phyloP scores from a whole-genome alignment of 257 asterid species.

The Scutellaria galericulata region DNA sequence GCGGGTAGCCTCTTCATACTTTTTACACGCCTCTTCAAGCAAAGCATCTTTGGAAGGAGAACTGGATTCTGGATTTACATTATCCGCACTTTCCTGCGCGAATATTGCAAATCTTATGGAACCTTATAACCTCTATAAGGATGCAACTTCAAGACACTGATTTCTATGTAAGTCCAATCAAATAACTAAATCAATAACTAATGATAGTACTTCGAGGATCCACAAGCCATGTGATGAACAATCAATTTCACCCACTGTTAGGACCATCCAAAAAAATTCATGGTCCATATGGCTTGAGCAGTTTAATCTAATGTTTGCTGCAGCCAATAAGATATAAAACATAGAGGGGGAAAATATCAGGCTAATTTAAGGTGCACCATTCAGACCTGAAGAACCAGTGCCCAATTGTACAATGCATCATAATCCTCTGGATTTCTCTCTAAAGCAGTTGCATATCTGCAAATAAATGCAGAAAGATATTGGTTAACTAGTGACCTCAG shows the following conservation, averaged over 20 bases:
- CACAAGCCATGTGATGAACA: slow-evolving; percentile 14
- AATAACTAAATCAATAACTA: slow-evolving; percentile 24
- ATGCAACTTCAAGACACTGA: slow-evolving; percentile 30
- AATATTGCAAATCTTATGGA: slow-evolving; percentile 30
- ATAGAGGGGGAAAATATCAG: slow-evolving; percentile 19
- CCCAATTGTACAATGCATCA: slow-evolving; percentile 99
- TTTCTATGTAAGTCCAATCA: slow-evolving; percentile 5
- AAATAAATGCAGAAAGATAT: slow-evolving; percentile 34
- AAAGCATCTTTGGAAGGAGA: slow-evolving; percentile 93
- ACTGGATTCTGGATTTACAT: slow-evolving; percentile 78
- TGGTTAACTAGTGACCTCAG: slow-evolving; percentile 29
- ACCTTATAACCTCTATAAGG: slow-evolving; percentile 17
- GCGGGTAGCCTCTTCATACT: slow-evolving; percentile 94
- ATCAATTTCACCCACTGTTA: slow-evolving; percentile 1
- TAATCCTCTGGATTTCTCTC: slow-evolving; percentile 94
- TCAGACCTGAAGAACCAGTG: slow-evolving; percentile 94
- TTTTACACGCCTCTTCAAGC: slow-evolving; percentile 96
- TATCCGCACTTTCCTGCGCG: slow-evolving; percentile 99
- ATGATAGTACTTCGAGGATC: slow-evolving; percentile 17
- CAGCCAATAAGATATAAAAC: slow-evolving; percentile 22
- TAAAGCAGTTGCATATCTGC: slow-evolving; percentile 91
- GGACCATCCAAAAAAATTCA: slow-evolving; percentile 20
- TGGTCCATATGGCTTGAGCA: slow-evolving; percentile 23
- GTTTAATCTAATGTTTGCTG: slow-evolving; percentile 5
- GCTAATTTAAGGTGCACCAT: slow-evolving; percentile 34